Conservation (phyloP, 129 eudicot genomes). For the Sambucus nigra region DNA sequence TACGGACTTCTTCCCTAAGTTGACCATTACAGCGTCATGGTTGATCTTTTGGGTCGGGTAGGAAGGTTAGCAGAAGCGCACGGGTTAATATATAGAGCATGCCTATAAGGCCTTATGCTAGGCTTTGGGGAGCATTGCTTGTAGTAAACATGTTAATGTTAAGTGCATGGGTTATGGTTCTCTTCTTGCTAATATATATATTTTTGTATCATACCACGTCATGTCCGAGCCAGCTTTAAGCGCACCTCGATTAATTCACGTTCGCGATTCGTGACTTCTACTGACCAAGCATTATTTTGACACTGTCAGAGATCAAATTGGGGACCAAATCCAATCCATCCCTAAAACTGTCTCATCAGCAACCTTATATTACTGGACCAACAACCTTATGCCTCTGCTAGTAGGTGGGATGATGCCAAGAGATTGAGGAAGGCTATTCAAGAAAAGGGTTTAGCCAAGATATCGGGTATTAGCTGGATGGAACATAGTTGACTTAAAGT, state of each 20-base stretch:
- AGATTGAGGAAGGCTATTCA: neutral
- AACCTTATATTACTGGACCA: too few species aligned
- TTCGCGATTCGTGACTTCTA: too few species aligned
- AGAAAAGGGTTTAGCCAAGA: neutral
- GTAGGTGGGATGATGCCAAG: slow-evolving; percentile 50
- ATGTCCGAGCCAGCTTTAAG: too few species aligned
- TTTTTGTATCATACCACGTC: too few species aligned
- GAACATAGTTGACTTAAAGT: slow-evolving; percentile 7
- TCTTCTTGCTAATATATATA: slow-evolving; percentile 46
- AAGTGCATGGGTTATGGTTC: slow-evolving; percentile 37
- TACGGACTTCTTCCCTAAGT: slow-evolving; percentile 34
- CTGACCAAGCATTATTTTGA: too few species aligned
- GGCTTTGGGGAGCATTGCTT: slow-evolving; percentile 61
- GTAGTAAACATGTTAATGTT: slow-evolving; percentile 31
- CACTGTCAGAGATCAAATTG: too few species aligned
- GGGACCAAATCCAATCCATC: too few species aligned
- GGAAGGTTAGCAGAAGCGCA: slow-evolving; percentile 45
- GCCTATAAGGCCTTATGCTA: slow-evolving; percentile 49
- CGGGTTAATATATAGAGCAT: slow-evolving; percentile 44
- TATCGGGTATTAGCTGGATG: slow-evolving; percentile 46
- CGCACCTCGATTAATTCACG: too few species aligned
- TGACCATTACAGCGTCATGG: slow-evolving; percentile 56
- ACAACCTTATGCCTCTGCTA: slow-evolving; percentile 38
- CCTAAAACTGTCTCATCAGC: too few species aligned
- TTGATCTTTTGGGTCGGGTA: slow-evolving; percentile 45